Evolutionary conservation across 257 asterid species (phyloP).

Genomic region (Jaltomata sinuosa): DNA sequence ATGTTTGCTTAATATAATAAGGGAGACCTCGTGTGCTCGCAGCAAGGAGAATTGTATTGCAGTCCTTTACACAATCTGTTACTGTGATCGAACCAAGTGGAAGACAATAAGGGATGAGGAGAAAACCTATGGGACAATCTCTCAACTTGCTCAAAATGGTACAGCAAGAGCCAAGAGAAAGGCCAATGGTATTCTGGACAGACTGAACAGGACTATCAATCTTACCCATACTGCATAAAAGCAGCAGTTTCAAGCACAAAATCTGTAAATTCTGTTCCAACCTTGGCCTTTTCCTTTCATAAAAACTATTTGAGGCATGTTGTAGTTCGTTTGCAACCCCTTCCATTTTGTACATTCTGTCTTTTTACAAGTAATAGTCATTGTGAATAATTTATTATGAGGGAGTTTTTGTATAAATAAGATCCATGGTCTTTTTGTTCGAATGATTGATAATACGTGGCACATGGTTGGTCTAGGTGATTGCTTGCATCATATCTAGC

Average conservation of each 20-base stretch:
- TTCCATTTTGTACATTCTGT: slow-evolving; percentile 37
- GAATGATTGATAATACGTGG: neutral
- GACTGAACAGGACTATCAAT: slow-evolving; percentile 38
- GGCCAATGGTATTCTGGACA: slow-evolving; percentile 69
- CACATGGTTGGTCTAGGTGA: neutral
- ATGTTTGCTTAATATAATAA: slow-evolving; percentile 53
- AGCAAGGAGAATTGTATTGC: slow-evolving; percentile 74
- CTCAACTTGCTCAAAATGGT: slow-evolving; percentile 60
- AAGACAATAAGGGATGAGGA: slow-evolving; percentile 73
- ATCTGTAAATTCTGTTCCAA: slow-evolving; percentile 65
- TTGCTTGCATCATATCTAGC: neutral
- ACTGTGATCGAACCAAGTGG: slow-evolving; percentile 55
- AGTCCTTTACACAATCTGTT: slow-evolving; percentile 47
- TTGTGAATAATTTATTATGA: slow-evolving; percentile 36
- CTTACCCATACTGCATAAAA: slow-evolving; percentile 65
- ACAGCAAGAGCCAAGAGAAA: slow-evolving; percentile 83
- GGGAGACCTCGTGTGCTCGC: slow-evolving; percentile 46
- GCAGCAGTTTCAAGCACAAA: slow-evolving; percentile 7
- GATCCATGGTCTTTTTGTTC: neutral
- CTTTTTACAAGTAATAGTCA: slow-evolving; percentile 17
- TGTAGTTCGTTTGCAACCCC: slow-evolving; percentile 17
- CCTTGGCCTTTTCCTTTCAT: neutral
- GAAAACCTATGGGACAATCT: slow-evolving; percentile 35
- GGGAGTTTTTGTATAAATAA: neutral
- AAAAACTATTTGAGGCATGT: slow-evolving; percentile 25